Conservation (phyloP, 805 yeast species). For the Yamadazyma phyllophila region DNA sequence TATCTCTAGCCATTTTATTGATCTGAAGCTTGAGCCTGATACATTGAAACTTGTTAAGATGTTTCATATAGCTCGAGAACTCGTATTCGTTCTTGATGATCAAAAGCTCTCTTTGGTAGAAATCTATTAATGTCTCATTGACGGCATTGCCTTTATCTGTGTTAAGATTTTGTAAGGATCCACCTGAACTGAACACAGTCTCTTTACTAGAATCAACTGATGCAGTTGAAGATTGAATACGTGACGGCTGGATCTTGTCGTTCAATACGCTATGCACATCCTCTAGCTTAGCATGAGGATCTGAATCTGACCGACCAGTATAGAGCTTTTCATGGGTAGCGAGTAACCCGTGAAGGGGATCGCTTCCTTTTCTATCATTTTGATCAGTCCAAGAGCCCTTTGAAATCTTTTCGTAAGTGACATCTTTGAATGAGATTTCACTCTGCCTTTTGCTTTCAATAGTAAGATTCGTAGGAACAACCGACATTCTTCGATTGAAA, state of each 20-base stretch:
- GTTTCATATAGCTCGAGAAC: constrained; percentile 53
- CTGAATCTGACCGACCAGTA: constrained; percentile 7
- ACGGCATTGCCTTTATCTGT: background rate
- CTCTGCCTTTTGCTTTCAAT: constrained; percentile 11
- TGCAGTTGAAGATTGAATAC: constrained; percentile 11
- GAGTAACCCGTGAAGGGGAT: constrained; percentile 24
- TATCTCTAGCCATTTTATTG: constrained; percentile 12
- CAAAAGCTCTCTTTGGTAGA: constrained; percentile 57
- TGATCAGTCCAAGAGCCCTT: background rate
- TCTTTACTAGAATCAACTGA: constrained; percentile 13
- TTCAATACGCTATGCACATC: constrained; percentile 9
- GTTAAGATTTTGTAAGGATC: constrained; percentile 1
- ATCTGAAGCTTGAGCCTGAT: constrained; percentile 12
- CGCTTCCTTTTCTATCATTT: constrained; percentile 13
- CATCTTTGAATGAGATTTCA: constrained; percentile 24
- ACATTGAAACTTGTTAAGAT: constrained; percentile 23
- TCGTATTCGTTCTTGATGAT: constrained; percentile 59
- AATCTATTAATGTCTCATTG: constrained; percentile 33
- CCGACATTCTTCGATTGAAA: constrained; percentile 24
- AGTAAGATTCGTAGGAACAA: constrained; percentile 26
- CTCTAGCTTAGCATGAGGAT: background rate
- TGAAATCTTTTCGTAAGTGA: constrained; percentile 14
- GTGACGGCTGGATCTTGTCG: constrained; percentile 3
- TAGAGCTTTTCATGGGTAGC: constrained; percentile 34
- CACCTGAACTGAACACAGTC: constrained; percentile 7